Evolutionary conservation across 345 rosid genomes (phyloP).

Genomic region (Carallia pectinifolia): DNA sequence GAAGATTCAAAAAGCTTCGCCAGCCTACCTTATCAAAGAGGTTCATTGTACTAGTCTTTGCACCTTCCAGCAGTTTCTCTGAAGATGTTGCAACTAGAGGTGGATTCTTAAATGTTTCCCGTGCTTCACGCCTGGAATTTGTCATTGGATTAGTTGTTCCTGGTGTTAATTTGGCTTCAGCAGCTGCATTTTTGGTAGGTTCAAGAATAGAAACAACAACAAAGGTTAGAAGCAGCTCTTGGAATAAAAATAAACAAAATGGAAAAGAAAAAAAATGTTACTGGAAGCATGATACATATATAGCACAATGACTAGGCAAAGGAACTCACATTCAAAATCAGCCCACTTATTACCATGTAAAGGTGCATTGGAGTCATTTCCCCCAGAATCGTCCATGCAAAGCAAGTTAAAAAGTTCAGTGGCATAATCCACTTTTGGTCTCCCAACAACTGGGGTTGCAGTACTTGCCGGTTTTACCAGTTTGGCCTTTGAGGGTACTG

Average conservation of each 20-base stretch:
- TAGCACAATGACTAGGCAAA: background rate
- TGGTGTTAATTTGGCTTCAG: slow-evolving; percentile 21
- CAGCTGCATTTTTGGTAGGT: slow-evolving; percentile 29
- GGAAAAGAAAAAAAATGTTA: background rate
- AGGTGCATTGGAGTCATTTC: slow-evolving; percentile 23
- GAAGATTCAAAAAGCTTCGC: background rate
- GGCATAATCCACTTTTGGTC: slow-evolving; percentile 56
- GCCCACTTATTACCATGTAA: slow-evolving; percentile 15
- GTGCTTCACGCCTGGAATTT: slow-evolving; percentile 18
- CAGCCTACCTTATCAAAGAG: slow-evolving; percentile 80
- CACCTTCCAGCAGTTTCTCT: slow-evolving; percentile 58
- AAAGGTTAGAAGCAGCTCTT: slow-evolving; percentile 4
- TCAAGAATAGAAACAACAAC: slow-evolving; percentile 7
- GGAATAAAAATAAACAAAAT: background rate
- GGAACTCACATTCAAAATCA: slow-evolving; percentile 29
- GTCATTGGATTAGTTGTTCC: slow-evolving; percentile 18
- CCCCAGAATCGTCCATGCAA: slow-evolving; percentile 42
- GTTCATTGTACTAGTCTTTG: slow-evolving; percentile 74
- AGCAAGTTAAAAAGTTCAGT: slow-evolving; percentile 67
- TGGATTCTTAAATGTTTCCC: slow-evolving; percentile 17
- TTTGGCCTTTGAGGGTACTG: slow-evolving; percentile 26
- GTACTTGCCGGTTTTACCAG: slow-evolving; percentile 26
- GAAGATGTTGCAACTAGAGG: slow-evolving; percentile 18
- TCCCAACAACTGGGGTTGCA: slow-evolving; percentile 18
- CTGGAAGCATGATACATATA: too few species aligned